Evolutionary conservation across 352 stramenopile species (phyloP), one percentile per base, ranked within the genome.

Genomic region (Peronosclerospora sorghi): DNA sequence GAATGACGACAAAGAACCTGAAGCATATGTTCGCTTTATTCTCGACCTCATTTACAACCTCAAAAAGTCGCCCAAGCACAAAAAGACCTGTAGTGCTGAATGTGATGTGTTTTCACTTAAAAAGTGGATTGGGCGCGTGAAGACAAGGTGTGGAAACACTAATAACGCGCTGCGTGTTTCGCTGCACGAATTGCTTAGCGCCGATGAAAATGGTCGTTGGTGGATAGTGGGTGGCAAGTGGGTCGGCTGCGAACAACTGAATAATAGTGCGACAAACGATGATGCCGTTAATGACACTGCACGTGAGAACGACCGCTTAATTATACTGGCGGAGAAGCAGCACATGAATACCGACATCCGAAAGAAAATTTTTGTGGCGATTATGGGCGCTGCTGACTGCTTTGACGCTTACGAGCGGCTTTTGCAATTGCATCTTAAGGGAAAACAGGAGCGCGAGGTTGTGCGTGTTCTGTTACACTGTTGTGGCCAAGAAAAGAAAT

Each of bases 281-380:
- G 52, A 57, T 26, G 45, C 30, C 14, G 24, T n/a, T 7, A 40
- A 35, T 21, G 35, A 65, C 3, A 35, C 32, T 27, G 45, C 47
- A 24, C 56, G 59, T 32, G 57, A 73, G 56, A 72, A 67, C 9
- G 94, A 65, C 49, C 73, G 58, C 27, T 59, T 98, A 8, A 40
- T 97, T 10, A 69, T 89, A 34, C 67, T 98, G 18, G 95, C 95
- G 24, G 76, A 92, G 17, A 97, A 96, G 59, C 89, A 97, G 61
- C 86, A 92, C 49, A 98, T 98, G 94, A 98, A 98, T 56, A 98
- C 94, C 20, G 75, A 98, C 50, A 68, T 95, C 19, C 86, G 93
- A 32, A 83, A 93, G 48, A 80, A 92, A 28, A 97, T 98, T 42
- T 98, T 98, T 57, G 95, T 96, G 41, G 95, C 95, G 20, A 89